Evolutionary conservation across 2,329 filamentous ascomycete genomes (phyloP).

Genomic region (Penicillium nordicum): DNA sequence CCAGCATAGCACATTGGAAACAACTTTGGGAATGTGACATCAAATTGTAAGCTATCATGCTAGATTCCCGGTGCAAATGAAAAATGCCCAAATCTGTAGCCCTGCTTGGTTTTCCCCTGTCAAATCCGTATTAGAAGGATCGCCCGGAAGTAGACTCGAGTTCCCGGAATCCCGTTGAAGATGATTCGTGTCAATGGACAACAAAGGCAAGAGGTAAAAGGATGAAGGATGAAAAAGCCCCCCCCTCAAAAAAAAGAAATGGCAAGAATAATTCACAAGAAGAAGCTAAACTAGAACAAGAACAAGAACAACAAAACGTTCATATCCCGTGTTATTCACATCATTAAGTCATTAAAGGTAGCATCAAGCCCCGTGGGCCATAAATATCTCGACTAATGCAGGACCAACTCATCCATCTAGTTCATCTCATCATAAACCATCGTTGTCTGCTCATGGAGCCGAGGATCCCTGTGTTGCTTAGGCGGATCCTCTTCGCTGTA

Average conservation of each 20-base stretch:
- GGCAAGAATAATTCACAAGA: neutral
- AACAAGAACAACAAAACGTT: conserved; percentile 5
- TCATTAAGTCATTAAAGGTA: conserved; percentile 11
- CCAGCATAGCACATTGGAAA: conserved; percentile 7
- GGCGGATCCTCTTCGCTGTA: conserved; percentile 51
- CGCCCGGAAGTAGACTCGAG: neutral
- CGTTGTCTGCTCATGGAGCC: neutral
- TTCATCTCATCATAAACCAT: neutral
- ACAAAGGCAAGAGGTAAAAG: neutral
- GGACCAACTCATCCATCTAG: conserved; percentile 3
- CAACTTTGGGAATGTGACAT: neutral
- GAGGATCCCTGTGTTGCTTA: conserved; percentile 10
- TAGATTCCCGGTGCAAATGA: neutral
- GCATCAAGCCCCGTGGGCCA: conserved; percentile 1
- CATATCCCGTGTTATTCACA: conserved; percentile 2
- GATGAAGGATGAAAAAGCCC: neutral
- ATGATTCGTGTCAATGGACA: neutral
- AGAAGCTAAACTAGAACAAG: conserved; percentile 8
- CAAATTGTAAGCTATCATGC: neutral
- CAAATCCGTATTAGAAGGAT: conserved; percentile 4
- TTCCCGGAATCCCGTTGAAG: neutral
- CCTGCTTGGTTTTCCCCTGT: neutral
- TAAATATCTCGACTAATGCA: neutral
- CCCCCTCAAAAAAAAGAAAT: neutral
- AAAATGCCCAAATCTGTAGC: neutral